Base-by-base conservation (phyloP, 768 basidiomycete genomes). In the Phanerochaete carnosa region DNA sequence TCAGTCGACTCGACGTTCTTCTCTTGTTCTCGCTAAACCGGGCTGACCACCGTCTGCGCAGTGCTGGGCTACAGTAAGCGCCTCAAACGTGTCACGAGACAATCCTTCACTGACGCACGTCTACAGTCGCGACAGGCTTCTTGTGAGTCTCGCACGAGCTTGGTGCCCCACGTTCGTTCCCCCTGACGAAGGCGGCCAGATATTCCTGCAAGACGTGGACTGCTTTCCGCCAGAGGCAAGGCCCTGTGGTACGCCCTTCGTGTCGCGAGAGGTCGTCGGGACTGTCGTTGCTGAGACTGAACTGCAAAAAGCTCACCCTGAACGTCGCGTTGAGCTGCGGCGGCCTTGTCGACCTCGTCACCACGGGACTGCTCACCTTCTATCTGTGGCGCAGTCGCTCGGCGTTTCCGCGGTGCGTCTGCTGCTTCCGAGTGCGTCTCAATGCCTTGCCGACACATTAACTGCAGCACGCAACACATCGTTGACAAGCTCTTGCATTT, bases 271-370 rank as follows among this genome's bases (percentile, higher is more conserved):
- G 2, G 12, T 23, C 19, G 16, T 22, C 32, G 6, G 3, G 8
- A 30, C 23, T n/a, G n/a, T 9, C 19, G 47, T 2, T 2, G n/a
- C 57, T 22, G n/a, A 52, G 15, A 8, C 35, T 26, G 39, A 39
- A 12, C 6, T 9, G 8, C 11, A 2, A 3, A 1, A 16, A 58
- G 57, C 30, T 58, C 5, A 58, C 57, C 8, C 45, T 58, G 28
- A 58, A 58, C 57, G 30, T 47, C 22, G 57, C 45, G 22, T 32
- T 58, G 29, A 22, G 29, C 11, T 29, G 47, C 28, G 57, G 45
- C 22, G 45, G 45, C 30, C 16, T 49, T 11, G 46, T 58, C 19
- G 57, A 58, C 35, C 19, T 58, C 30, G 47, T 51, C 45, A 58
- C 47, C 2, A 58, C 57, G 23, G 47, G 28, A 2, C 47, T 58